Evolutionary conservation across 2,329 filamentous ascomycete genomes (phyloP), one percentile per base, ranked within the genome.

Genomic region (Ophiocordyceps camponoti-saundersi): DNA sequence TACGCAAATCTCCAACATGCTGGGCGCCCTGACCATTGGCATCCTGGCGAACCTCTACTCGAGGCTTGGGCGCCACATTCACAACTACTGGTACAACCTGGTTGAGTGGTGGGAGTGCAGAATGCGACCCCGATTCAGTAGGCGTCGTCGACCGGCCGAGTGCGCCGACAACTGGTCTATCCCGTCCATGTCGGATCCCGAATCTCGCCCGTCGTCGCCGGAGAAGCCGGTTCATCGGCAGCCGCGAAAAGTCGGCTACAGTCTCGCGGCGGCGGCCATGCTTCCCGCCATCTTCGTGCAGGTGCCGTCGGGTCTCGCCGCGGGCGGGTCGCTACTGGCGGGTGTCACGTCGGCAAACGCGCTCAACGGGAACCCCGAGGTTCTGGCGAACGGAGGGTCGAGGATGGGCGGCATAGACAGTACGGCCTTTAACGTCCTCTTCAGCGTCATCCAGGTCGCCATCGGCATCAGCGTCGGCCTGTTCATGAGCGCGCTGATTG

Each of bases 271-370:
- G 0, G 85, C 86, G 0, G 82, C 85, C 1, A 85, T 95, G 71
- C 66, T 95, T 11, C 88, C 88, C 0, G 88, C 83, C 6, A 93
- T 95, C 52, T 93, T 93, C 51, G 74, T 81, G 2, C 77, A 79
- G 52, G 77, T 81, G 23, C 77, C 77, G 0, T 76, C 72, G 20
- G 75, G 77, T 26, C 63, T 81, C n/a, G 77, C 77, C 3, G 75
- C 74, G 0, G 69, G 70, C 26, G 77, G 77, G 1, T 77, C 74
- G 15, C 62, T 81, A 18, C 60, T 80, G 6, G 71, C 73, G 8
- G 77, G 78, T 16, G 63, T 82, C 47, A 68, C 66, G 5, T 71
- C 68, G 6, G 77, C 78, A 0, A 67, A 80, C 50, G 65, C 71
- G 46, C 68, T 79, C 42, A 75, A 68, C 2, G 58, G 64, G 46